Evolutionary conservation across 1,139 yeast genomes (phyloP), one percentile per base, ranked within the genome.

Genomic region (Yamadazyma atmosphaerica): DNA sequence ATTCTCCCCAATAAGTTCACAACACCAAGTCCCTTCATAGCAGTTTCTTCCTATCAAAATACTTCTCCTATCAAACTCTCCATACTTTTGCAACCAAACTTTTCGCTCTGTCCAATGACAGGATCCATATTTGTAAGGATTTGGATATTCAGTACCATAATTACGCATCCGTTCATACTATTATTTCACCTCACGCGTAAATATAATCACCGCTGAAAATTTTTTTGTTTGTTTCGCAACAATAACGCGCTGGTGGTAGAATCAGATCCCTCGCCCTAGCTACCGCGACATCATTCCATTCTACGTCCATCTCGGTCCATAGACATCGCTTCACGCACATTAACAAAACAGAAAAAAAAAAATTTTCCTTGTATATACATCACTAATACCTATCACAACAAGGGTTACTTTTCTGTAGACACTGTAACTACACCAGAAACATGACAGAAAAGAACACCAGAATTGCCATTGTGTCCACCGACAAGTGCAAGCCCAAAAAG

Each of bases 401-500:
- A 17, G 12, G 11, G 10, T 10, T 10, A 21, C 23, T 23, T 11
- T n/a, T 23, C 12, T 23, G 26, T 23, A 11, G 12, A 3, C 26
- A 4, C 14, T 23, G 22, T 16, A 10, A 24, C 19, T 24, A 14
- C 34, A 22, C 17, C 18, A 13, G n/a, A 16, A 38, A n/a, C 32
- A 47, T 49, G 52, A 37, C 50, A 61, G 74, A 72, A 37, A 82
- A 81, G 61, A 77, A 78, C 56, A 70, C 85, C 22, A 88, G 95
- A 83, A 89, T 92, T 65, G 98, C 98, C 51, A 89, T 92, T 66
- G 95, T 92, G 64, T 82, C 83, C 43, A 78, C 81, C 33, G 98
- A 92, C 77, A 89, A 79, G 70, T 92, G 98, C 74, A 92, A 90
- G 66, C 98, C 98, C 40, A 90, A 89, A 72, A 88, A 92, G 68